Percentiles rank a stretch among this genome's conserved stretches.
phyloP scores from a whole-genome alignment of 73 alveolate species.

The Uronychia binucleata region DNA sequence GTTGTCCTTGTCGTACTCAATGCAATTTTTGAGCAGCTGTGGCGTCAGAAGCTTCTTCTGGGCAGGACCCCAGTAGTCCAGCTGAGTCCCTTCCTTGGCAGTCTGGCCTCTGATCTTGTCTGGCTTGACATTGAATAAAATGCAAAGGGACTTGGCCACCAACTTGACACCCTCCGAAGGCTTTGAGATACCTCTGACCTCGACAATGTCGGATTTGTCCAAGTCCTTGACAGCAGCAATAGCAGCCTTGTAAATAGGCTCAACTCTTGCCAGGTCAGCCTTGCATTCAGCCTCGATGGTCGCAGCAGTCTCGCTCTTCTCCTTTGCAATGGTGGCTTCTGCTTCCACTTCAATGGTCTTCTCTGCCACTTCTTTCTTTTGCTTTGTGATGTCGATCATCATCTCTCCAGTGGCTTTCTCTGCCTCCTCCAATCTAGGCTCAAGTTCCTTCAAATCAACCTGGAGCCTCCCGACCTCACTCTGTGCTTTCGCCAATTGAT shows the following conservation, averaged over 20 bases:
- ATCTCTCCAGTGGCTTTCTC: conserved; percentile 63
- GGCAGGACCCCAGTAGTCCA: conserved; percentile 90
- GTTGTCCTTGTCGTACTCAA: conserved; percentile 78
- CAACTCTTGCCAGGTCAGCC: conserved; percentile 70
- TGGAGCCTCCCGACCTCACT: conserved; percentile 84
- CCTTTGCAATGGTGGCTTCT: conserved; percentile 73
- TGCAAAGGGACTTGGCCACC: conserved; percentile 70
- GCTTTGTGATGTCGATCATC: conserved; percentile 74
- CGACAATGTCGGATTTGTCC: conserved; percentile 79
- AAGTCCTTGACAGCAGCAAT: conserved; percentile 79
- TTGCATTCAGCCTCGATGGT: conserved; percentile 78
- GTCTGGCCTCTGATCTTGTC: conserved; percentile 77
- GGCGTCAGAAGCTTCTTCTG: conserved; percentile 77
- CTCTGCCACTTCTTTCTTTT: conserved; percentile 73
- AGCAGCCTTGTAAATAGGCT: conserved; percentile 81
- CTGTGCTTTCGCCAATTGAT: conserved; percentile 84
- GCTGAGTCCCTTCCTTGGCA: conserved; percentile 70
- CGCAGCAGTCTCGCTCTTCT: conserved; percentile 72
- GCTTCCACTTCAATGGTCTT: conserved; percentile 73
- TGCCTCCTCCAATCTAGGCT: conserved; percentile 84
- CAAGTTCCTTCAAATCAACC: conserved; percentile 78
- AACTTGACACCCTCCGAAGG: conserved; percentile 84
- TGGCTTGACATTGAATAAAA: conserved; percentile 60
- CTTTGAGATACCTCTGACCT: conserved; percentile 78
- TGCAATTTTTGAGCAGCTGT: conserved; percentile 74